Conservation (phyloP, 2,329 filamentous ascomycete species). For the Calonectria ilicicola region DNA sequence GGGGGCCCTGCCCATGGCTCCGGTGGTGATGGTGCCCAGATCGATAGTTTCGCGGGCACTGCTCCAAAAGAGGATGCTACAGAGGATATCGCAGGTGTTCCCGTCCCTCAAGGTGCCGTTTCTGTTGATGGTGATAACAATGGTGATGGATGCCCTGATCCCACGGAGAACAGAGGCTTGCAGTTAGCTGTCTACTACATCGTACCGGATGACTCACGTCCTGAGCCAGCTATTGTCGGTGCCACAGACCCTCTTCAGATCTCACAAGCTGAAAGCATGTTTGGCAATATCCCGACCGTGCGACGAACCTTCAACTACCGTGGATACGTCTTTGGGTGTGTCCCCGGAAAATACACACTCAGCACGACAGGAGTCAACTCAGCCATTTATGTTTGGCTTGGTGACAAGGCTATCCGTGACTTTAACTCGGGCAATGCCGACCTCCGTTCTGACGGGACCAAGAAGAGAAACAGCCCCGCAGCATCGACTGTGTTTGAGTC, state of each 20-base stretch:
- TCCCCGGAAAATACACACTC: not conserved
- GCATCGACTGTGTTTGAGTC: not conserved
- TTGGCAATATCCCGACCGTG: not conserved
- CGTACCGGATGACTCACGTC: not conserved
- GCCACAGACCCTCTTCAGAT: not conserved
- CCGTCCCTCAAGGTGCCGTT: not conserved
- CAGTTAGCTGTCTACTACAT: not conserved
- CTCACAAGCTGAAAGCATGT: not conserved
- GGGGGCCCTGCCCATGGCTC: not conserved
- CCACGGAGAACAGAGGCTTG: not conserved
- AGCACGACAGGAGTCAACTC: not conserved
- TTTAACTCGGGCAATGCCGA: not conserved
- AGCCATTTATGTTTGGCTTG: slow-evolving; percentile 1
- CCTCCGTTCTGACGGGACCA: not conserved
- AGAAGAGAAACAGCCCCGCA: not conserved
- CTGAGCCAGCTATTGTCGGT: not conserved
- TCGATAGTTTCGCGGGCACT: not conserved
- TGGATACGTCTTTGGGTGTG: slow-evolving; percentile 1
- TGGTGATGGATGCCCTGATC: not conserved
- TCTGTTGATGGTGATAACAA: not conserved
- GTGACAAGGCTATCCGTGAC: not conserved
- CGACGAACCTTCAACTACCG: not conserved
- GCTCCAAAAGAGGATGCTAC: no score
- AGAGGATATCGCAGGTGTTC: not conserved
- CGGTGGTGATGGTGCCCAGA: not conserved